Base-by-base conservation (phyloP, 2,329 filamentous ascomycete genomes). In the Sclerotinia subarctica region DNA sequence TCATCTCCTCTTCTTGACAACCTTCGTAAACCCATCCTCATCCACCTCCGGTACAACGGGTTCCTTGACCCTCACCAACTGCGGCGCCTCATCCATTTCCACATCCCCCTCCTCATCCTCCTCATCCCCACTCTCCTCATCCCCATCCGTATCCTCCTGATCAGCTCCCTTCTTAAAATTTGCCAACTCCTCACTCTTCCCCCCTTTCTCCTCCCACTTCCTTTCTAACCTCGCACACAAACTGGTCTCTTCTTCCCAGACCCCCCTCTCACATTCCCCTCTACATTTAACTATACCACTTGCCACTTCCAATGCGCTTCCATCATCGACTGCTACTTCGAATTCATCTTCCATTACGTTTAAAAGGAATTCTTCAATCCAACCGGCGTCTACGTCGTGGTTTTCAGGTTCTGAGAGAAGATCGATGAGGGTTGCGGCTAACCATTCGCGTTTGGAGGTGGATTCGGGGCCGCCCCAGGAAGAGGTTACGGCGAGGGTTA, bases 301-400 rank as follows among this genome's bases (percentile, higher is more conserved):
- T 13, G 93, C 93, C 8, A 96, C 86, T 67, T 89, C 86, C 65
- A 85, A 88, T 46, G 89, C 91, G 59, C 90, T 94, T 74, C 93
- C 94, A 78, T 99, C 95, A 76, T 98, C 95, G 38, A 97, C 87
- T 68, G 92, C 90, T 67, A 95, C 90, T 75, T 97, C 93, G 76
- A 98, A 99, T 80, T 99, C 95, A 81, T 98, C 95, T 71, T 91
- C 86, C 90, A 98, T 95, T 70, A 97, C 89, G 76, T 97, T 92
- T 58, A 97, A 82, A 59, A 98, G 83, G 64, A 96, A 88, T 52
- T 90, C 85, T 81, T 98, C 94, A 54, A 97, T 82, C 74, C 97
- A 93, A 71, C 90, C 88, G 24, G 85, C 81, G 73, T 97, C 91
- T 15, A 91, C 88, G 67, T 87, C 82, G 2, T 87, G 83, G 4